Conservation (phyloP, 257 asterid genomes). For the Rhazya stricta region DNA sequence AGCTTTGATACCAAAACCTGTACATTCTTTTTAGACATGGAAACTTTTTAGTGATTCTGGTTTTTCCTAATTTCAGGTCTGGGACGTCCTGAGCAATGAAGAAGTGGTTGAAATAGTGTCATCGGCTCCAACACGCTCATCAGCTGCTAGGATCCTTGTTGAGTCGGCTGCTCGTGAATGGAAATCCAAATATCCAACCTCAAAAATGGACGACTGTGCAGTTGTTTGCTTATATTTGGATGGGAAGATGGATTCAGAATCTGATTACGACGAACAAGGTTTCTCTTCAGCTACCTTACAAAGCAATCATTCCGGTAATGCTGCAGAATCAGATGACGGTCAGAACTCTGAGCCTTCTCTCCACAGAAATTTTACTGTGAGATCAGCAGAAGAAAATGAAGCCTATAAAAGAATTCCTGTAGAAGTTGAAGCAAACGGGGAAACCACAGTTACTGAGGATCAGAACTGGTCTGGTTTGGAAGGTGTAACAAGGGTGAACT, state of each 20-base stretch:
- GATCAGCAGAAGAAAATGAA: slow-evolving; percentile 63
- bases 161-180: slow-evolving; percentile 91
- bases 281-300: slow-evolving; percentile 71
- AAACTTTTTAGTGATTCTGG: not conserved
- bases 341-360: slow-evolving; percentile 68
- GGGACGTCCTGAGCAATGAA: slow-evolving; percentile 95
- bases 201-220: slow-evolving; percentile 97
- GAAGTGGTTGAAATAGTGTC: slow-evolving; percentile 87
- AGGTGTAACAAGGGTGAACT: slow-evolving; percentile 95
- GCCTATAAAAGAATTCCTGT: slow-evolving; percentile 33
- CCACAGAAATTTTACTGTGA: slow-evolving; percentile 69
- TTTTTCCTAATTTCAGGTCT: slow-evolving; percentile 49
- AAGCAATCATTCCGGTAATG: slow-evolving; percentile 74
- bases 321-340: slow-evolving; percentile 74
- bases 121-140: slow-evolving; percentile 67
- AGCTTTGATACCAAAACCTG: not conserved
- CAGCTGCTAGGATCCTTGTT: slow-evolving; percentile 72
- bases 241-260: slow-evolving; percentile 84
- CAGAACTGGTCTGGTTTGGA: slow-evolving; percentile 92
- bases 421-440: slow-evolving; percentile 32
- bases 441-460: slow-evolving; percentile 38
- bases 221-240: slow-evolving; percentile 85
- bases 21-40: not conserved
- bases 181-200: slow-evolving; percentile 87
- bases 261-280: slow-evolving; percentile 77